Percentiles rank a stretch among this genome's conserved stretches.
Evolutionary conservation across 805 yeast genomes (phyloP).

Genomic region (Hanseniaspora clermontiae): DNA sequence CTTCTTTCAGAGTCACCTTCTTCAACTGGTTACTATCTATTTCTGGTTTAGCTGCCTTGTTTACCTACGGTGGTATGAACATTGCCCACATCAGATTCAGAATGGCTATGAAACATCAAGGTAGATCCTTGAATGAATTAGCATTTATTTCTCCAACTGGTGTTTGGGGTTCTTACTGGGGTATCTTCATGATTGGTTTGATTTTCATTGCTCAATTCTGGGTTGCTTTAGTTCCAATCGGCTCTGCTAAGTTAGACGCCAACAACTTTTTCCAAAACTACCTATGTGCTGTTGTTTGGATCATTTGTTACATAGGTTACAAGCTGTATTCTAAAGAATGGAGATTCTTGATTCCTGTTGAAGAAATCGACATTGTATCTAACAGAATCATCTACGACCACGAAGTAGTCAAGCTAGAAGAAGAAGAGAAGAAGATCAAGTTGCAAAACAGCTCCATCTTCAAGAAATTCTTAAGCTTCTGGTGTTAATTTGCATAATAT

Average conservation of each 20-base stretch:
- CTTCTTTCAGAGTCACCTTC: slow-evolving; percentile 42
- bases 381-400: slow-evolving; percentile 27
- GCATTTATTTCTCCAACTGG: slow-evolving; percentile 42
- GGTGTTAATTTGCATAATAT: slow-evolving; percentile 20
- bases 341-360: slow-evolving; percentile 25
- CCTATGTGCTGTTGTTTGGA: slow-evolving; percentile 36
- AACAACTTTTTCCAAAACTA: slow-evolving; percentile 34
- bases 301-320: slow-evolving; percentile 34
- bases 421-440: slow-evolving; percentile 23
- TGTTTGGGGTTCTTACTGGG: slow-evolving; percentile 38
- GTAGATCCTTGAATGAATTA: slow-evolving; percentile 32
- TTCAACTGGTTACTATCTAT: slow-evolving; percentile 64
- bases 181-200: slow-evolving; percentile 36
- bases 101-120: slow-evolving; percentile 48
- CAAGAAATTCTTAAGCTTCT: slow-evolving; percentile 22
- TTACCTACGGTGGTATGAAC: slow-evolving; percentile 57
- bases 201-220: slow-evolving; percentile 49
- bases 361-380: slow-evolving; percentile 23
- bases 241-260: slow-evolving; percentile 29
- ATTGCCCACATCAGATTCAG: slow-evolving; percentile 58
- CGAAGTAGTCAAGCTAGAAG: slow-evolving; percentile 27
- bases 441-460: slow-evolving; percentile 23
- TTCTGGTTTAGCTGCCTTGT: slow-evolving; percentile 62
- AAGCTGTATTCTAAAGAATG: slow-evolving; percentile 37
- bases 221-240: slow-evolving; percentile 51